These are phyloP conservation scores for Aspergillus versicolor DNA, from an alignment of 2,329 filamentous ascomycete genomes.

Conservation along the genomic window DNA sequence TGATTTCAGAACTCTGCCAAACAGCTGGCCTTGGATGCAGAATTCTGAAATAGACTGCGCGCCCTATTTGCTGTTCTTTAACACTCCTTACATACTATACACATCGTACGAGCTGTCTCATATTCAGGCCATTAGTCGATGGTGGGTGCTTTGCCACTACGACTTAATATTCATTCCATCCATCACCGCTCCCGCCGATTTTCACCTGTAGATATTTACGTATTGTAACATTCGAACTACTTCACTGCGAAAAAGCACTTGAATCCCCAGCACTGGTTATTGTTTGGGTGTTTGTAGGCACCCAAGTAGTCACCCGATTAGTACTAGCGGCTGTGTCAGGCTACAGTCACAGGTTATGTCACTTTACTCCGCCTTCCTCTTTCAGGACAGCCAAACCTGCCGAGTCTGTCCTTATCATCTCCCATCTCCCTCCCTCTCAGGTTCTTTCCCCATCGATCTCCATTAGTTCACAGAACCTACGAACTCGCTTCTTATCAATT, in stretches of 20 bases:
- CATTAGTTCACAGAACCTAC: conserved; percentile 11
- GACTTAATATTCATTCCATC: not conserved
- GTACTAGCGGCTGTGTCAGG: conserved; percentile 18
- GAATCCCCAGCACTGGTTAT: too few species aligned
- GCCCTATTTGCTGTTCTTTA: not conserved
- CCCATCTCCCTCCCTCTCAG: conserved; percentile 9
- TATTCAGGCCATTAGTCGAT: not conserved
- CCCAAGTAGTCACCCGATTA: conserved; percentile 14
- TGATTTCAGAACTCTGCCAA: conserved; percentile 15
- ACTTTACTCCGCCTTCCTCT: conserved; percentile 16
- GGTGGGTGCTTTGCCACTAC: too few species aligned
- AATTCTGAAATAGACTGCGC: not conserved
- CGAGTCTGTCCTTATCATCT: conserved; percentile 9
- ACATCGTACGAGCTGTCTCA: not conserved
- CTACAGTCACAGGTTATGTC: conserved; percentile 8
- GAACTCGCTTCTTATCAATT: not conserved
- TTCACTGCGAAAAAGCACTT: not conserved
- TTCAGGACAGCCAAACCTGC: conserved; percentile 14
- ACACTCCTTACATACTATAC: not conserved
- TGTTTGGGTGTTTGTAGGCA: not conserved
- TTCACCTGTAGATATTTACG: not conserved
- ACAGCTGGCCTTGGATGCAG: conserved; percentile 26
- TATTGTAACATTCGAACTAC: not conserved
- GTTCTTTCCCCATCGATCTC: conserved; percentile 17
- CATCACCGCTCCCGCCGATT: too few species aligned